Evolutionary conservation across 192 early-diverging fungal species (phyloP).

Genomic region (Coemansia sp.): DNA sequence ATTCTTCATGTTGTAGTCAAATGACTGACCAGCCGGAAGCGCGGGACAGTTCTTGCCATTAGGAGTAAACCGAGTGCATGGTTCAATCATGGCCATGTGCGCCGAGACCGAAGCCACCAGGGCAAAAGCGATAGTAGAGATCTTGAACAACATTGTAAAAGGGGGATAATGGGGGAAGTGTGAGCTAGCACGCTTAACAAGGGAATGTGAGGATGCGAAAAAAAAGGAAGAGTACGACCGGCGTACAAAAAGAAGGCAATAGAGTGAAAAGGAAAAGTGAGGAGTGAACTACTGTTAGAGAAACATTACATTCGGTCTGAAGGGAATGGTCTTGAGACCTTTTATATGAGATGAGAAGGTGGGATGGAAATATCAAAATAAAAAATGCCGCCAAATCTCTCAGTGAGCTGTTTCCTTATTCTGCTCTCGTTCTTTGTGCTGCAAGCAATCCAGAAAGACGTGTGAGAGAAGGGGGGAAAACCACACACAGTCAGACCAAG

Average conservation of each 20-base stretch:
- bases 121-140: conserved; percentile 21
- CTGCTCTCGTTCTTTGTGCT: not conserved
- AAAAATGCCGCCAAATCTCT: not conserved
- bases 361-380: too few species aligned
- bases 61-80: conserved; percentile 47
- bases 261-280: not conserved
- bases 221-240: conserved; percentile 18
- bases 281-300: conserved; percentile 20
- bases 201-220: not conserved
- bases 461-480: not conserved
- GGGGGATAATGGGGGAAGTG: not conserved
- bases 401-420: not conserved
- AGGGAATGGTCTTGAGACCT: not conserved
- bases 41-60: conserved; percentile 30
- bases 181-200: not conserved
- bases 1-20: conserved; percentile 54
- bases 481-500: not conserved
- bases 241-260: conserved; percentile 15
- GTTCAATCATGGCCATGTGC: conserved; percentile 49
- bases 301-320: not conserved
- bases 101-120: conserved; percentile 49
- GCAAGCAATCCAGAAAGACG: not conserved
- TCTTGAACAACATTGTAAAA: conserved; percentile 33
- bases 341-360: not conserved
- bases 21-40: conserved; percentile 34